These are phyloP conservation scores for Agroathelia rolfsii DNA, from an alignment of 1,284 basidiomycete species.

Conservation along the genomic window DNA sequence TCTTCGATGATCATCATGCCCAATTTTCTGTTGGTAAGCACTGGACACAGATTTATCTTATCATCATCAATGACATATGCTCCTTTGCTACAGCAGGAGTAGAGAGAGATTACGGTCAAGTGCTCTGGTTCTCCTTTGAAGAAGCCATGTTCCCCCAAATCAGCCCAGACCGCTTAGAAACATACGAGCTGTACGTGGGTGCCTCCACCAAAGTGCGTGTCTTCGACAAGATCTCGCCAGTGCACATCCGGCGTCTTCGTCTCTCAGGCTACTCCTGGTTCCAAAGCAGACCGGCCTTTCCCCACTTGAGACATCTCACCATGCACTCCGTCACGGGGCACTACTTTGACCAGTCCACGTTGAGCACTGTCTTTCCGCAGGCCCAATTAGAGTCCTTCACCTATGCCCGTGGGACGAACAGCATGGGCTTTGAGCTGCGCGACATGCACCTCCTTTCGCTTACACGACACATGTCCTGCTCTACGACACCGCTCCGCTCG, in stretches of 20 bases:
- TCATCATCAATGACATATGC: no score
- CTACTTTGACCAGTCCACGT: constrained; percentile 25
- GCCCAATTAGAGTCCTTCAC: background rate
- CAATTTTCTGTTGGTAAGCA: no score
- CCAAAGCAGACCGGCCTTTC: constrained; percentile 11
- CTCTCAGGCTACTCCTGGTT: constrained; percentile 26
- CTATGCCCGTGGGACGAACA: constrained; percentile 1
- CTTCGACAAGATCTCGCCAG: constrained; percentile 22
- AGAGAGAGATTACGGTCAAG: no score
- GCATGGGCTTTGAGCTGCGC: constrained; percentile 1
- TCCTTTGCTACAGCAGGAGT: constrained; percentile 13
- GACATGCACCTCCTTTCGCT: background rate
- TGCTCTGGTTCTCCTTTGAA: constrained; percentile 26
- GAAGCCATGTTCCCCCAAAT: constrained; percentile 26
- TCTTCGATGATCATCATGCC: constrained; percentile 28
- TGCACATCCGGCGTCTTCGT: constrained; percentile 20
- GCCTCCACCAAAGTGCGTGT: constrained; percentile 19
- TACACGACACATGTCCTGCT: background rate
- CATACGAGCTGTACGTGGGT: constrained; percentile 27
- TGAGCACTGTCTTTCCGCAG: constrained; percentile 5
- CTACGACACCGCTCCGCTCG: background rate
- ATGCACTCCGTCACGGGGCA: constrained; percentile 26
- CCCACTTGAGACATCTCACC: constrained; percentile 22
- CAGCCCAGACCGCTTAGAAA: constrained; percentile 15
- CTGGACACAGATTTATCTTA: no score